Percentiles rank a stretch among this genome's conserved stretches.
These are phyloP conservation scores for Echinosophora koreensis DNA, from an alignment of 306 rosid species.

Conservation along the genomic window DNA sequence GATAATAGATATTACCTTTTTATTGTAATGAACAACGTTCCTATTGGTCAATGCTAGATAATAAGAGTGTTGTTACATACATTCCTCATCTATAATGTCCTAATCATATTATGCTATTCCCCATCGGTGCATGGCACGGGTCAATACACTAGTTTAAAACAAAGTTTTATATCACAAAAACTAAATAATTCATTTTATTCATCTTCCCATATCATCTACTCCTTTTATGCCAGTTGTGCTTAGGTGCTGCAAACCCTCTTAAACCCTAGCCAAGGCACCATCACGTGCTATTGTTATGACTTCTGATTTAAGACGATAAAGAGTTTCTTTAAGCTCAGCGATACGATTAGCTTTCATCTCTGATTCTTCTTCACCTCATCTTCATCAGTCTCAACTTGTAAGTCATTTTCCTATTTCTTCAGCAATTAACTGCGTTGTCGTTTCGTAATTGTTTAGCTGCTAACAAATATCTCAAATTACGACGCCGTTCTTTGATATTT, in stretches of 20 bases:
- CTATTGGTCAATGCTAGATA: no score
- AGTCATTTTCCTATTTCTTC: neutral
- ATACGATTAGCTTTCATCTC: neutral
- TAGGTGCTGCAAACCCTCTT: constrained; percentile 26
- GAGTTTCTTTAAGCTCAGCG: neutral
- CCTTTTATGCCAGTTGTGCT: no score
- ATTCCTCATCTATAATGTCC: no score
- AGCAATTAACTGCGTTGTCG: neutral
- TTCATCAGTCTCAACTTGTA: neutral
- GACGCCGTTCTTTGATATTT: neutral
- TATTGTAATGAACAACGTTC: no score
- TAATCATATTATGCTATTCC: no score
- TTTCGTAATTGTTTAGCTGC: neutral
- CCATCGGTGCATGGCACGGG: no score
- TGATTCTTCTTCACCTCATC: neutral
- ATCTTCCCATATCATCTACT: neutral
- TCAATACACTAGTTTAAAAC: no score
- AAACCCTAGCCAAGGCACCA: constrained; percentile 52
- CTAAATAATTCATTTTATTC: no score
- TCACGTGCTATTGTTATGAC: neutral
- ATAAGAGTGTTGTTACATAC: no score
- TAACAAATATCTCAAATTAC: neutral
- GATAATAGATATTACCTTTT: no score
- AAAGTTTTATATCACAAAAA: no score
- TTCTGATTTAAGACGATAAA: neutral